Percentiles rank a stretch among this genome's conserved stretches.
These are phyloP conservation scores for Cryptomeria japonica DNA, from an alignment of 75 land plant species.

Conservation along the genomic window DNA sequence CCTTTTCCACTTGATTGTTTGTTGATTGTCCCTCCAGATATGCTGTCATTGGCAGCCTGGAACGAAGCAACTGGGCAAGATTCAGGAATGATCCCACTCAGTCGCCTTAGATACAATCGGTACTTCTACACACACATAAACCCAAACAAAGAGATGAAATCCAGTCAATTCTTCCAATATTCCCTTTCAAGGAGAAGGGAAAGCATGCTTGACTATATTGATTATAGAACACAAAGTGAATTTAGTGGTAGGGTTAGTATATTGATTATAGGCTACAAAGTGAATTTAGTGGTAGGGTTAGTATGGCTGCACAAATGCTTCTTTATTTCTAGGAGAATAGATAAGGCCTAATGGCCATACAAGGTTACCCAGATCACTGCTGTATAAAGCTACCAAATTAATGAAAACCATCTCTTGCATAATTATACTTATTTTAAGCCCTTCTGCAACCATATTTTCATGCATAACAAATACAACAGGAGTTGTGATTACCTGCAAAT, in stretches of 20 bases:
- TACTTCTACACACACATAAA: conserved; percentile 38
- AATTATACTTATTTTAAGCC: neutral
- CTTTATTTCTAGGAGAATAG: neutral
- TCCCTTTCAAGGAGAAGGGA: neutral
- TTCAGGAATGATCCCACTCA: conserved; percentile 45
- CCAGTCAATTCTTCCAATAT: neutral
- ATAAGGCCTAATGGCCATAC: neutral
- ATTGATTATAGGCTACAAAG: neutral
- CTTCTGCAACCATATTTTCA: neutral
- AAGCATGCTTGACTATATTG: neutral
- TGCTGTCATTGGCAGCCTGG: conserved; percentile 41
- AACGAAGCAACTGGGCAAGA: conserved; percentile 57
- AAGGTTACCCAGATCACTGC: neutral
- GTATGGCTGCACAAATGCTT: neutral
- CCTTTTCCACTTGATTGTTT: conserved; percentile 23
- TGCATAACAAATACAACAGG: neutral
- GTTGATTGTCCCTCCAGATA: conserved; percentile 42
- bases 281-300: neutral
- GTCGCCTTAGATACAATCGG: conserved; percentile 46
- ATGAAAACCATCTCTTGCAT: neutral
- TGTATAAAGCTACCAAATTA: neutral
- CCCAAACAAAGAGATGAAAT: neutral
- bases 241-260: neutral
- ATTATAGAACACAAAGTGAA: neutral
- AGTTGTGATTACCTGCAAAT: conserved; percentile 35